Conservation (phyloP, 805 yeast genomes). For the Pichia scutulata region DNA sequence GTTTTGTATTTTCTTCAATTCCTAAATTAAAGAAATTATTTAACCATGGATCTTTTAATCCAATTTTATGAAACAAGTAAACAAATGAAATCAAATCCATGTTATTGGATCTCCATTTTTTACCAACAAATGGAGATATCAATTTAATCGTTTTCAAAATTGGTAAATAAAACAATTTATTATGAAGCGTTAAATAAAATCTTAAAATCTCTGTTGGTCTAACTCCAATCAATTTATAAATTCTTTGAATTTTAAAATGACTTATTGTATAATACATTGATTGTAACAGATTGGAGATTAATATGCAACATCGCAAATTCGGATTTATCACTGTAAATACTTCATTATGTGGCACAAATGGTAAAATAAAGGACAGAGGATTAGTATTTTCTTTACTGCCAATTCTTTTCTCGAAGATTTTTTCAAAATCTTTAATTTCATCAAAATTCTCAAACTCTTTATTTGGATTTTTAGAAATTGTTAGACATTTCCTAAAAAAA, state of each 20-base stretch:
- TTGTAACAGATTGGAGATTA: constrained; percentile 44
- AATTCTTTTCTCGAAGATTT: constrained; percentile 15
- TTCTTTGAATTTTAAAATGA: constrained; percentile 65
- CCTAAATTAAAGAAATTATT: constrained; percentile 75
- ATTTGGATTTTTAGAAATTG: constrained; percentile 4
- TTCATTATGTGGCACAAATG: constrained; percentile 23
- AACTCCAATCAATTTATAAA: constrained; percentile 51
- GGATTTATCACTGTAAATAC: constrained; percentile 17
- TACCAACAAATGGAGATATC: constrained; percentile 82
- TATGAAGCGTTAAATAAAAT: constrained; percentile 51
- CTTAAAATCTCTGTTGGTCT: constrained; percentile 59
- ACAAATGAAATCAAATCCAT: constrained; percentile 91
- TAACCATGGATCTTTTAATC: constrained; percentile 80
- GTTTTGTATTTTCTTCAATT: constrained; percentile 62
- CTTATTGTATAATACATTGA: constrained; percentile 48
- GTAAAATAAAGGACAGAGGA: constrained; percentile 20
- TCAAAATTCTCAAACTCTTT: constrained; percentile 7
- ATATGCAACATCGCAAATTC: constrained; percentile 37
- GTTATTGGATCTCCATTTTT: constrained; percentile 87
- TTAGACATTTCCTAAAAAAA: constrained; percentile 3
- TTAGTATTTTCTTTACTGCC: constrained; percentile 9
- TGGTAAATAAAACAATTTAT: constrained; percentile 55
- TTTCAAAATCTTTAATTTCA: constrained; percentile 12
- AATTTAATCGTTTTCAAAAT: constrained; percentile 68
- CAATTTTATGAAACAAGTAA: constrained; percentile 64